Evolutionary conservation across 1,284 basidiomycete species (phyloP).

Genomic region (Microstroma glucosiphilum): DNA sequence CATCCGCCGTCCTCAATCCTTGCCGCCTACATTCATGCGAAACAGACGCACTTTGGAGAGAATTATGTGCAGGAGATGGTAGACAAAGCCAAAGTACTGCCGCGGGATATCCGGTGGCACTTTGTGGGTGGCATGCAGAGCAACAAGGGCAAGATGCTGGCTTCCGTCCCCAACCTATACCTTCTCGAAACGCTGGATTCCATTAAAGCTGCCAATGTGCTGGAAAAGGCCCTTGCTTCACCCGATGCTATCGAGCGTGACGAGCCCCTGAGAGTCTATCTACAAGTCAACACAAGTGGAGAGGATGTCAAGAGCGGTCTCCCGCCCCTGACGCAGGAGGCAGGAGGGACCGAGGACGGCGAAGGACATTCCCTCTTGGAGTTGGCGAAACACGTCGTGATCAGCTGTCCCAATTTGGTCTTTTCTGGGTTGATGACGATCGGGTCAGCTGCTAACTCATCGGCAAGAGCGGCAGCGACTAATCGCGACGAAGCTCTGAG

Average conservation of each 20-base stretch:
- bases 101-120: constrained; percentile 66
- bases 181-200: constrained; percentile 87
- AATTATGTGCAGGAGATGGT: constrained; percentile 94
- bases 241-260: constrained; percentile 48
- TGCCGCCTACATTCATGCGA: constrained; percentile 54
- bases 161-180: constrained; percentile 79
- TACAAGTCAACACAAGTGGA: constrained; percentile 91
- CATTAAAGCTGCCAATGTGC: constrained; percentile 69
- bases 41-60: constrained; percentile 88
- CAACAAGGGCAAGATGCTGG: constrained; percentile 88
- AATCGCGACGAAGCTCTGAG: constrained; percentile 56
- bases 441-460: constrained; percentile 59
- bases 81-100: constrained; percentile 58
- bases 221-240: constrained; percentile 69
- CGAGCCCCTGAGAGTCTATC: constrained; percentile 64
- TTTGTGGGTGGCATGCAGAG: constrained; percentile 92
- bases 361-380: constrained; percentile 38
- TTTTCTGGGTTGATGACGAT: constrained; percentile 94
- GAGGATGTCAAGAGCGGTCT: constrained; percentile 86
- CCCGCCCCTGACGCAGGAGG: constrained; percentile 55
- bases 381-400: constrained; percentile 68
- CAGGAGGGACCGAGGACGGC: constrained; percentile 23
- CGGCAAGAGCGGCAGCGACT: constrained; percentile 58
- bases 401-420: constrained; percentile 66
- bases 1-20: constrained; percentile 83